Conservation (phyloP, 2,329 filamentous ascomycete species). For the Microdochium trichocladiopsis region DNA sequence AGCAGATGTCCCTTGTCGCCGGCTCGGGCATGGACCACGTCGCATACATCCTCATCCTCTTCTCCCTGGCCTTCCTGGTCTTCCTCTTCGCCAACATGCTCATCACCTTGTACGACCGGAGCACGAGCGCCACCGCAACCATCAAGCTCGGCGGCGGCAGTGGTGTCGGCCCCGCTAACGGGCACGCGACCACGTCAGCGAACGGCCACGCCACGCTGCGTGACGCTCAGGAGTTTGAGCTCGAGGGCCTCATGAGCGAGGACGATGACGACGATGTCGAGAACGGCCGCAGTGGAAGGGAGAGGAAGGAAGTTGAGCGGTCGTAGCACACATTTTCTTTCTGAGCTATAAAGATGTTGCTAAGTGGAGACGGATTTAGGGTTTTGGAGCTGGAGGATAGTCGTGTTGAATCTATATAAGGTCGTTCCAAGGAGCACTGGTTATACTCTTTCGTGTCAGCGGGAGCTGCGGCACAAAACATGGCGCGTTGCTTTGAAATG, state of each 20-base stretch:
- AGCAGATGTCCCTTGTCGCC: constrained; percentile 79
- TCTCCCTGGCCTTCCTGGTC: constrained; percentile 80
- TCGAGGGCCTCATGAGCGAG: constrained; percentile 84
- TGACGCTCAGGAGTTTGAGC: constrained; percentile 88
- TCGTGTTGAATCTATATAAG: too few relatives aligned
- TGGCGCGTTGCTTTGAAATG: too few relatives aligned
- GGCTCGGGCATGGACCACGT: constrained; percentile 77
- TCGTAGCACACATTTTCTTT: too few relatives aligned
- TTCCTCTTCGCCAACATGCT: constrained; percentile 91
- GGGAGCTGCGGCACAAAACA: too few relatives aligned
- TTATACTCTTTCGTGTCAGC: too few relatives aligned
- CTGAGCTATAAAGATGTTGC: too few relatives aligned
- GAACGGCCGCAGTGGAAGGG: background rate
- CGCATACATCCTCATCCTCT: constrained; percentile 86
- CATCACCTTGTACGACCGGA: constrained; percentile 72
- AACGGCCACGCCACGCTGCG: constrained; percentile 35
- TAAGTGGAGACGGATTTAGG: too few relatives aligned
- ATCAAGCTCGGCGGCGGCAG: constrained; percentile 30
- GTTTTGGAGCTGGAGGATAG: too few relatives aligned
- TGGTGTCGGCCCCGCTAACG: constrained; percentile 35
- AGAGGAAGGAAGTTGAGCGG: background rate
- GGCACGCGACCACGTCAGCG: constrained; percentile 31
- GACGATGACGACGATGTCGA: constrained; percentile 58
- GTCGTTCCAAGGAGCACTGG: too few relatives aligned
- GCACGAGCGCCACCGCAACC: constrained; percentile 28